These are phyloP conservation scores for Pseudopyricularia cyperi DNA, from an alignment of 2,329 filamentous ascomycete genomes.

Conservation along the genomic window DNA sequence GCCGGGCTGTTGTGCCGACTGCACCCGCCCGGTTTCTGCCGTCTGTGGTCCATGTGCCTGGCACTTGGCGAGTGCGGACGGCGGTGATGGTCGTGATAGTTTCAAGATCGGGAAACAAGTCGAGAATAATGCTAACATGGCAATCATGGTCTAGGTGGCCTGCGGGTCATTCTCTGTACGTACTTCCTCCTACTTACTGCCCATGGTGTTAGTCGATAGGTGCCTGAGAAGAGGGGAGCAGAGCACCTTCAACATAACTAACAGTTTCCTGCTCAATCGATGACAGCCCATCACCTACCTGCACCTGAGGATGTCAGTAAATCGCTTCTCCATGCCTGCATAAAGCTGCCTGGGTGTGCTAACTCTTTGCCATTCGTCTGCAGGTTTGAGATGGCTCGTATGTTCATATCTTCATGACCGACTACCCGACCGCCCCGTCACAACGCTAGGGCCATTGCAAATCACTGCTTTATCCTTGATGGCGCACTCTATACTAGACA, in stretches of 20 bases:
- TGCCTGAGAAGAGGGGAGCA: background rate
- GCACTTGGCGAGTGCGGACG: background rate
- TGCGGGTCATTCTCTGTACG: constrained; percentile 3
- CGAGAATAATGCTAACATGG: background rate
- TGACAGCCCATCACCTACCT: constrained; percentile 2
- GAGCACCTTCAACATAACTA: background rate
- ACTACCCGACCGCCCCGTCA: background rate
- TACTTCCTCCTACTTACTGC: background rate
- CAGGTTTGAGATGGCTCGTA: constrained; percentile 4
- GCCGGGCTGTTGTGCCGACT: background rate
- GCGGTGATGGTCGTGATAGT: background rate
- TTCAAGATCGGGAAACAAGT: background rate
- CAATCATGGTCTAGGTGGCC: background rate
- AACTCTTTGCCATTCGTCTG: background rate
- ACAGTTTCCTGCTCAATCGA: background rate
- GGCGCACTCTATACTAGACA: background rate
- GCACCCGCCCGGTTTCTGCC: background rate
- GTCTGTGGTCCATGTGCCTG: background rate
- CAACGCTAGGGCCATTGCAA: background rate
- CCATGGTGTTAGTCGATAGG: background rate
- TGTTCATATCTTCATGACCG: no score
- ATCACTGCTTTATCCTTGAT: background rate
- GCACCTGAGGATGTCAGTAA: constrained; percentile 1
- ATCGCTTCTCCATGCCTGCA: background rate
- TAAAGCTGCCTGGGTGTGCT: background rate